Evolutionary conservation across 2,329 filamentous ascomycete species (phyloP), one percentile per base, ranked within the genome.

Genomic region (Onygenales sp.): DNA sequence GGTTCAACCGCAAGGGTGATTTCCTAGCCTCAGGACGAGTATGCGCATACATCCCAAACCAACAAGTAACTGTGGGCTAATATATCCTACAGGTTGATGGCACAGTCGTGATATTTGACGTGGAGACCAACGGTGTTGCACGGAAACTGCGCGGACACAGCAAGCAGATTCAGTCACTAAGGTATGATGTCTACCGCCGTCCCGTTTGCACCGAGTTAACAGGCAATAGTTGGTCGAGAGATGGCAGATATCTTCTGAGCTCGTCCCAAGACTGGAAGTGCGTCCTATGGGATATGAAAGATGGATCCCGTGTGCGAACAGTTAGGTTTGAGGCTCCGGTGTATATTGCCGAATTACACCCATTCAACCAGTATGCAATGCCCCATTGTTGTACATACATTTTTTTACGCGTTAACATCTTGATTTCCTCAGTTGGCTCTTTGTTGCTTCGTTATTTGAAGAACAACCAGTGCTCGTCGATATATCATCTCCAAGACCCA

Each of bases 221-320:
- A 56, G 5, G 57, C 32, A 33, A 41, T 55, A 79, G 91, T 74
- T 98, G 93, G 93, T 96, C 92, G 51, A 81, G 86, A 62, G 89
- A 90, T 72, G 92, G 93, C 31, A 82, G 89, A 60, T 97, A 95
- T 70, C 78, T 98, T 51, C 80, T 98, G 54, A 95, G 89, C 55
- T 88, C 90, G 9, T 95, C 90, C 44, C 89, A 96, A 68, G 93
- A 95, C 64, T 97, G 92, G 88, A 95, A 94, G 71, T 91, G 87
- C 58, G 90, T 95, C 50, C 78, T 98, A 0, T 98, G 93, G 93
- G 93, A 98, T 70, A 76, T 98, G 55, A 80, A 86, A 65, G 79
- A 86, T 69, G 81, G 84, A 65, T 78, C 78, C 59, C 77, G 87
- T 55, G 76, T 91, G 63, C 85, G 91, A 59, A 91, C 89, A 61